Evolutionary conservation across 1,284 basidiomycete species (phyloP), one percentile per base, ranked within the genome.

Genomic region (Grifola frondosa): DNA sequence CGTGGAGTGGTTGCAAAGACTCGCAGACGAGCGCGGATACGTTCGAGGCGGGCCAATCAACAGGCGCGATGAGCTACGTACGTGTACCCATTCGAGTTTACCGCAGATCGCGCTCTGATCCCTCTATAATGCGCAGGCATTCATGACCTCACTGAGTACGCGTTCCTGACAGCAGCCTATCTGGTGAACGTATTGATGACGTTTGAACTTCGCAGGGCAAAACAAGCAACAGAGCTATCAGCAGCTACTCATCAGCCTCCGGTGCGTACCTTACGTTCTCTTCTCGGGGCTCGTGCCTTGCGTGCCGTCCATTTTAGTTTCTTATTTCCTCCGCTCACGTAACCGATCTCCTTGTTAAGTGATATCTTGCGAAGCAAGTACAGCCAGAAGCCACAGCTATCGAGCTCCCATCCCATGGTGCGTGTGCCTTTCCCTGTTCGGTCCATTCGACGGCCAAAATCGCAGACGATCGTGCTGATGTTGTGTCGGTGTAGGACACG

Each of bases 21-120:
- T 79, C 81, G 12, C 93, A 97, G 67, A 97, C 94, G 9, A 91
- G 88, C 57, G 94, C 94, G 12, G 94, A 97, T 61, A 87, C 92
- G 0, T 71, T 75, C 41, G 89, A 94, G 64, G 80, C 79, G 4
- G 91, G 91, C 2, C 71, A 77, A 42, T 91, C 87, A 5, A 92
- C 91, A 1, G 95, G 94, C 32, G 91, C 91, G 2, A 94, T 94
- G 91, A 86, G 80, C 61, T 81, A 75, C 55, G 84, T 86, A 53
- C 35, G 79, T 71, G 16, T 15, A 80, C 81, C 8, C 93, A 97
- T 66, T 97, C 93, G 11, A 90, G 87, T n/a, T n/a, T n/a, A n/a
- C n/a, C n/a, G n/a, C n/a, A n/a, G n/a, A n/a, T n/a, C n/a, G n/a
- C n/a, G n/a, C n/a, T n/a, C n/a, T n/a, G n/a, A n/a, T n/a, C n/a